A percentile compares a stretch with the other conserved stretches of the same genome.
These are phyloP conservation scores for Stipa capillata DNA, from an alignment of 176 grass and related monocot species.

Conservation along the genomic window DNA sequence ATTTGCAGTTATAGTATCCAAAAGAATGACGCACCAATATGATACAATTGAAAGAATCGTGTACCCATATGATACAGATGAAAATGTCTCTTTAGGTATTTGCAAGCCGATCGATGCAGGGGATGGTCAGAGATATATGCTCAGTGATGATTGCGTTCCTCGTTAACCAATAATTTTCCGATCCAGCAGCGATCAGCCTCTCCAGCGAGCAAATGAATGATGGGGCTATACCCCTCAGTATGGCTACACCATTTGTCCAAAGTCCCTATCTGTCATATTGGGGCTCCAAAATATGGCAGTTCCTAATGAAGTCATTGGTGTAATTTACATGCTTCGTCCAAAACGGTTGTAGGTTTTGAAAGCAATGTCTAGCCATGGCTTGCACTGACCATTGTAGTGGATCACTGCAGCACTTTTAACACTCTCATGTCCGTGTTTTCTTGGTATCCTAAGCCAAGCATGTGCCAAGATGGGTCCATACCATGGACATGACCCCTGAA, in stretches of 20 bases:
- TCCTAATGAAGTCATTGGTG: conserved; percentile 75
- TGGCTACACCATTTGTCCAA: conserved; percentile 12
- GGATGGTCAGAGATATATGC: conserved; percentile 19
- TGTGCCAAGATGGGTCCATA: conserved; percentile 78
- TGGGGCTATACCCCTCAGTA: background rate
- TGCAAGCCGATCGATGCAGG: conserved; percentile 13
- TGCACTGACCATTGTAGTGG: conserved; percentile 92
- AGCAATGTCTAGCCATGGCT: conserved; percentile 84
- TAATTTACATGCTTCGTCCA: conserved; percentile 82
- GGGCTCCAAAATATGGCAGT: conserved; percentile 74
- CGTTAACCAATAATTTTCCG: conserved; percentile 17
- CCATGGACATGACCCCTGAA: conserved; percentile 75
- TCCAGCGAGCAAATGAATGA: conserved; percentile 25
- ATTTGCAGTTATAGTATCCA: conserved; percentile 15
- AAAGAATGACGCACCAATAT: conserved; percentile 51
- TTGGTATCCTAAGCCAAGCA: conserved; percentile 91
- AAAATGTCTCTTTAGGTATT: conserved; percentile 25
- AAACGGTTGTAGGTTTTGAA: conserved; percentile 84
- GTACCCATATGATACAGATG: conserved; percentile 52
- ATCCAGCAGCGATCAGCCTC: conserved; percentile 12
- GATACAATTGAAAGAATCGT: conserved; percentile 62
- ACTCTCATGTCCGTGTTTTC: conserved; percentile 56
- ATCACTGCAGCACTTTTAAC: conserved; percentile 64
- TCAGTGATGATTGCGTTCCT: conserved; percentile 15
- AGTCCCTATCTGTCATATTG: conserved; percentile 28